These are phyloP conservation scores for Agapanthus africanus DNA, from an alignment of 106 monocot genomes.

Conservation along the genomic window DNA sequence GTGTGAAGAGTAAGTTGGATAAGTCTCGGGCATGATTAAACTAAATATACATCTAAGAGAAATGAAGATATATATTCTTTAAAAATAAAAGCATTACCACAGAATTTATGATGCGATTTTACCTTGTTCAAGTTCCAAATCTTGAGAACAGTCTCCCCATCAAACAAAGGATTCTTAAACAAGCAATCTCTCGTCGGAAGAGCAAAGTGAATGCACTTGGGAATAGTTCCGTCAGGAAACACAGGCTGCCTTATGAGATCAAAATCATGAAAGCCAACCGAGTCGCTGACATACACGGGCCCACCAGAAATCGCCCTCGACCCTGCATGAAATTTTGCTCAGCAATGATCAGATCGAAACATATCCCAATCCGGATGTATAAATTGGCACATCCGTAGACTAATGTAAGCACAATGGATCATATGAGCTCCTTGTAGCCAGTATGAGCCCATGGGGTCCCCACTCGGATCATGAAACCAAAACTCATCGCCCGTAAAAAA, in stretches of 20 bases:
- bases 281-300: constrained; percentile 77
- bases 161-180: constrained; percentile 68
- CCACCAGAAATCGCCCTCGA: constrained; percentile 87
- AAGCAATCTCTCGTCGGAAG: constrained; percentile 77
- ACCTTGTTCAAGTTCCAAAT: constrained; percentile 86
- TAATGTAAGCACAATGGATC: constrained; percentile 95
- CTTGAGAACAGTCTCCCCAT: constrained; percentile 76
- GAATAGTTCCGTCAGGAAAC: constrained; percentile 60
- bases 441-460: constrained; percentile 56
- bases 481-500: constrained; percentile 75
- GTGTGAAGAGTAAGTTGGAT: too few relatives aligned
- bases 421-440: constrained; percentile 95
- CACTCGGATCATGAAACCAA: constrained; percentile 81
- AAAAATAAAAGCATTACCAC: too few relatives aligned
- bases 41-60: too few relatives aligned
- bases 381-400: constrained; percentile 85
- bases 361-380: constrained; percentile 98
- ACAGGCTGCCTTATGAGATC: constrained; percentile 39
- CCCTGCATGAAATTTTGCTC: constrained; percentile 81
- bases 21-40: too few relatives aligned
- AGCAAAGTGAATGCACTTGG: constrained; percentile 59
- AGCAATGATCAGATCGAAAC: constrained; percentile 87
- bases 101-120: too few relatives aligned
- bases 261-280: constrained; percentile 71
- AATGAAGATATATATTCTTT: too few relatives aligned